A percentile compares a stretch with the other conserved stretches of the same genome.
Evolutionary conservation across 2,329 filamentous ascomycete species (phyloP).

Genomic region (Plenodomus biglobosus): DNA sequence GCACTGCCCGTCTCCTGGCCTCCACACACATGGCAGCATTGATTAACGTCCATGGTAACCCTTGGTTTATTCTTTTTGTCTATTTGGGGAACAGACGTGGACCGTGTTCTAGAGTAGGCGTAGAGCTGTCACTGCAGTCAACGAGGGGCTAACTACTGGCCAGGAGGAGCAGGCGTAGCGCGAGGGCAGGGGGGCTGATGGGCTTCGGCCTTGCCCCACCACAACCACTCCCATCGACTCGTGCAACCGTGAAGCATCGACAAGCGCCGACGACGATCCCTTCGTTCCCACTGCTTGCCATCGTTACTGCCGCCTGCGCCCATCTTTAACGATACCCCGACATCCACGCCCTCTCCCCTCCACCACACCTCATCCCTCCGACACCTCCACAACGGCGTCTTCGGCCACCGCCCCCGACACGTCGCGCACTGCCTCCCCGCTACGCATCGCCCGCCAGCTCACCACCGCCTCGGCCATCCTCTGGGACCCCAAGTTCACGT

Average conservation of each 20-base stretch:
- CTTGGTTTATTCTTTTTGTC: too few relatives aligned
- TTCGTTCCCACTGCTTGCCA: conserved; percentile 3
- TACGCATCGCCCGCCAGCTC: conserved; percentile 50
- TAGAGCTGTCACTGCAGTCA: too few relatives aligned
- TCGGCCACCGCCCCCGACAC: conserved; percentile 16
- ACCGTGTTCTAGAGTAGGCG: too few relatives aligned
- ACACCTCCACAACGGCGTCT: conserved; percentile 14
- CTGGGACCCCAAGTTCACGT: conserved; percentile 53
- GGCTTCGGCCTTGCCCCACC: conserved; percentile 8
- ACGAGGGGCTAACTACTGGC: too few relatives aligned
- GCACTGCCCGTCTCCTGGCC: too few relatives aligned
- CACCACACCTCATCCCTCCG: not conserved
- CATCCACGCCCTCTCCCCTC: conserved; percentile 1
- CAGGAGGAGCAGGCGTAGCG: conserved; percentile 4
- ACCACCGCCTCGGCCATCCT: conserved; percentile 54
- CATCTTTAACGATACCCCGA: conserved; percentile 2
- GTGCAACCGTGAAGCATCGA: conserved; percentile 8
- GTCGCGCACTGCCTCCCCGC: conserved; percentile 16
- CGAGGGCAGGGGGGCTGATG: conserved; percentile 10
- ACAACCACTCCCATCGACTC: conserved; percentile 10
- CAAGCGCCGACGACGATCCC: conserved; percentile 13
- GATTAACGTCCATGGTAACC: too few relatives aligned
- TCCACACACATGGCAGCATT: too few relatives aligned
- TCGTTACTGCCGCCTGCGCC: conserved; percentile 11
- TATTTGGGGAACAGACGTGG: too few relatives aligned